Evolutionary conservation across 2,329 filamentous ascomycete species (phyloP).

Genomic region (Claviceps cyperi): DNA sequence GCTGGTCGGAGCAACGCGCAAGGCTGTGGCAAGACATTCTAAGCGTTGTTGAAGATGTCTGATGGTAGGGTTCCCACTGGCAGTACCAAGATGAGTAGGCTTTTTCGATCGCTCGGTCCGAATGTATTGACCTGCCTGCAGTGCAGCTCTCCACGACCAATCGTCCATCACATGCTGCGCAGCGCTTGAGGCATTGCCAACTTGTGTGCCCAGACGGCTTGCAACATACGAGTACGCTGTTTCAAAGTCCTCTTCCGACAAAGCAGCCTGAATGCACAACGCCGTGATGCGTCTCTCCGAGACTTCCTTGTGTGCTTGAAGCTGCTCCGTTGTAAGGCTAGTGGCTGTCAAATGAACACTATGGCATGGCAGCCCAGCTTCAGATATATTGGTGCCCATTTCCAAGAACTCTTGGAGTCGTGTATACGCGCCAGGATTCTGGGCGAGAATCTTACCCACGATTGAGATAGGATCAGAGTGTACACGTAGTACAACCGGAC

Average conservation of each 20-base stretch:
- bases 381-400: conserved; percentile 53
- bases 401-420: conserved; percentile 58
- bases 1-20: conserved; percentile 55
- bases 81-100: conserved; percentile 45
- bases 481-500: conserved; percentile 63
- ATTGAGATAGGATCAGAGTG: conserved; percentile 62
- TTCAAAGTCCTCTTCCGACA: conserved; percentile 68
- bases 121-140: conserved; percentile 63
- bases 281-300: conserved; percentile 56
- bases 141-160: conserved; percentile 65
- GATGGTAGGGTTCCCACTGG: conserved; percentile 45
- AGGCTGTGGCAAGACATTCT: conserved; percentile 61
- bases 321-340: not conserved
- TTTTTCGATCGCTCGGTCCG: conserved; percentile 37
- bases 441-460: conserved; percentile 57
- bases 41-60: conserved; percentile 68
- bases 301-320: conserved; percentile 17
- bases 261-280: conserved; percentile 67
- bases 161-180: conserved; percentile 33
- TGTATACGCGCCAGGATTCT: conserved; percentile 62
- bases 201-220: conserved; percentile 41
- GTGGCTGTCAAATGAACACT: not conserved
- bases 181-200: not conserved
- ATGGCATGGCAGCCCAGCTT: conserved; percentile 32
- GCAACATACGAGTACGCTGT: conserved; percentile 76